A percentile compares a stretch with the other conserved stretches of the same genome.
Conservation (phyloP, 2,329 filamentous ascomycete species). For the Colletotrichum phormii region DNA sequence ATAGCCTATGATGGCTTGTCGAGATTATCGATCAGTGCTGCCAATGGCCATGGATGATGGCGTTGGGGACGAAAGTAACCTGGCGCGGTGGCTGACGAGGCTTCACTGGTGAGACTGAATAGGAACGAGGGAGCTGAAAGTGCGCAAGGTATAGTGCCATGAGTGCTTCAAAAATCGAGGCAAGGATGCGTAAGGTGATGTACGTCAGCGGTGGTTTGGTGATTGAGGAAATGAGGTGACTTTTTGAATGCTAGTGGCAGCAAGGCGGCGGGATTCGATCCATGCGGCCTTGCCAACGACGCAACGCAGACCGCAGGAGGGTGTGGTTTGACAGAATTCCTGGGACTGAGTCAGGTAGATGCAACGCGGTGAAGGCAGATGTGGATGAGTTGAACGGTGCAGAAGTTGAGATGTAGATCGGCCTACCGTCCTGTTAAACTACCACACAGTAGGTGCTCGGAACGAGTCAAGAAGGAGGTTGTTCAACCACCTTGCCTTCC, state of each 20-base stretch:
- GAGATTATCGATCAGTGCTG: background rate
- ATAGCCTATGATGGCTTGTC: conserved; percentile 21
- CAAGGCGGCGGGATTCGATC: background rate
- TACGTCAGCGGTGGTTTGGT: conserved; percentile 29
- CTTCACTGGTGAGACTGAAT: conserved; percentile 20
- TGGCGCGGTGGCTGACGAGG: conserved; percentile 10
- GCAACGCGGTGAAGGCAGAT: conserved; percentile 3
- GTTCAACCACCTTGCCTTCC: background rate
- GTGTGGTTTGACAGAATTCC: background rate
- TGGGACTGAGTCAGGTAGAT: conserved; percentile 26
- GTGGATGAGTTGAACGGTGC: conserved; percentile 1
- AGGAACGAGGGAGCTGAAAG: conserved; percentile 4
- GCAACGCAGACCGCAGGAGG: background rate
- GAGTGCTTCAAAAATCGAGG: background rate
- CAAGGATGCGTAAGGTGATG: conserved; percentile 1
- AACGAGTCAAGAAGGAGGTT: background rate
- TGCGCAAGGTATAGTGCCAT: background rate
- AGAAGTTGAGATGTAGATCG: conserved; percentile 6
- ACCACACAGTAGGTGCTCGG: background rate
- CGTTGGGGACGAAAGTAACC: background rate
- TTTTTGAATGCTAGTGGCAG: conserved; percentile 4
- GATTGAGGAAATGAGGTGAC: conserved; percentile 27
- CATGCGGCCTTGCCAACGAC: background rate
- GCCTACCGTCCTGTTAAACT: background rate
- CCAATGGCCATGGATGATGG: conserved; percentile 2